Evolutionary conservation across 2,329 filamentous ascomycete genomes (phyloP).

Genomic region (Aspergillus brunneoviolaceus): DNA sequence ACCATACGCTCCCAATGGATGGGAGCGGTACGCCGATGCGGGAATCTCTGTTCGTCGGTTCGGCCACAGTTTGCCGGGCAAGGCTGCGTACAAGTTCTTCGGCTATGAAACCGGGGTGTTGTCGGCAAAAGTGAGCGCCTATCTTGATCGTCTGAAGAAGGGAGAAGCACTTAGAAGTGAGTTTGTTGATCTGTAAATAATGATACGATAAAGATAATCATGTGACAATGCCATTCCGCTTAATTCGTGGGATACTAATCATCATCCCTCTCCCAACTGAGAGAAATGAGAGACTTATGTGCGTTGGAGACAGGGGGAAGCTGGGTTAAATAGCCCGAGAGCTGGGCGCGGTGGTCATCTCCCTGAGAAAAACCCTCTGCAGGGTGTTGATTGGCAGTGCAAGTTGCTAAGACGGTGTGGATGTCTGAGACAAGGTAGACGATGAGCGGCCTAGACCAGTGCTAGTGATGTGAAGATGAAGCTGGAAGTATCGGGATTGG

Average conservation of each 20-base stretch:
- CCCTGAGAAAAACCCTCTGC: not conserved
- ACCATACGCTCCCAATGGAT: conserved; percentile 51
- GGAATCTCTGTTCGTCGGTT: conserved; percentile 15
- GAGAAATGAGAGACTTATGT: no score
- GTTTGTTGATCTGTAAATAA: conserved; percentile 16
- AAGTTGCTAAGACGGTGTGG: not conserved
- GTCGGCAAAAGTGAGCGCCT: conserved; percentile 12
- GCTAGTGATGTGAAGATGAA: not conserved
- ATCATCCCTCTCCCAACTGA: no score
- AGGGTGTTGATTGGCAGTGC: not conserved
- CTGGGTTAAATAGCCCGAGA: not conserved
- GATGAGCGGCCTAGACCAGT: not conserved
- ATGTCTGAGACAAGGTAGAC: not conserved
- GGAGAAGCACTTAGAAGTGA: conserved; percentile 12
- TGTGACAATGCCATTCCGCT: not conserved
- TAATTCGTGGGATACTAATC: no score
- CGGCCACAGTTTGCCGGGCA: conserved; percentile 18
- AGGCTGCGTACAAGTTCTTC: conserved; percentile 21
- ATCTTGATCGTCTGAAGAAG: conserved; percentile 8
- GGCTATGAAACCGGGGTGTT: conserved; percentile 15
- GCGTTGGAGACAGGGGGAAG: not conserved
- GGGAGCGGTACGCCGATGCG: conserved; percentile 53
- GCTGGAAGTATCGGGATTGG: not conserved
- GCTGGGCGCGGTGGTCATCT: not conserved
- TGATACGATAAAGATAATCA: not conserved